Evolutionary conservation across 1,139 yeast species (phyloP).

Genomic region (Magnusiomyces starmeri): DNA sequence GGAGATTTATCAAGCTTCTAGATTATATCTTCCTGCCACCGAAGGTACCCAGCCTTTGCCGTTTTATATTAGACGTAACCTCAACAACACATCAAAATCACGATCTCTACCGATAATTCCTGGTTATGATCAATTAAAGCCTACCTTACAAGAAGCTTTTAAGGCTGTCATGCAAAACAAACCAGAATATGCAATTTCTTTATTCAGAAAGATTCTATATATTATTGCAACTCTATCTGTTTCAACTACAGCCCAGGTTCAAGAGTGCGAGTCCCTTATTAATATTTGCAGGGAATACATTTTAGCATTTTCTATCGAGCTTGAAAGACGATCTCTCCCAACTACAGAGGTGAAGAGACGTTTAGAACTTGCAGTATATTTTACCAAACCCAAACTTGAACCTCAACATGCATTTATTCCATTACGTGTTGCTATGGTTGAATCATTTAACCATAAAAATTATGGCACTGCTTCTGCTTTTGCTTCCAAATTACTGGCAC

Average conservation of each 20-base stretch:
- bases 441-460: constrained; percentile 81
- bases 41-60: constrained; percentile 66
- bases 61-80: constrained; percentile 64
- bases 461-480: constrained; percentile 83
- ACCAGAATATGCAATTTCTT: constrained; percentile 67
- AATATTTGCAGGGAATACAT: constrained; percentile 82
- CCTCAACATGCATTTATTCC: constrained; percentile 83
- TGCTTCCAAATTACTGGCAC: constrained; percentile 72
- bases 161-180: constrained; percentile 76
- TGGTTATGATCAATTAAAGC: constrained; percentile 56
- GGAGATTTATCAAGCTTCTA: constrained; percentile 75
- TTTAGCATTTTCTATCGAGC: constrained; percentile 82
- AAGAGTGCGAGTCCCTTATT: constrained; percentile 65
- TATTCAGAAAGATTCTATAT: constrained; percentile 75
- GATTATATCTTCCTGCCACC: constrained; percentile 66
- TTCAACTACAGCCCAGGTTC: constrained; percentile 63
- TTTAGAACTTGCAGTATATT: constrained; percentile 91
- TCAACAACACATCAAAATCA: constrained; percentile 28
- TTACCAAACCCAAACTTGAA: constrained; percentile 77
- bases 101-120: constrained; percentile 62
- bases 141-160: constrained; percentile 65
- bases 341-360: constrained; percentile 70
- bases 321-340: constrained; percentile 75
- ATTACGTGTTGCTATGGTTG: constrained; percentile 90
- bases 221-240: constrained; percentile 68